These are phyloP conservation scores for Colletotrichum spaethianum DNA, from an alignment of 2,329 filamentous ascomycete species.

Conservation along the genomic window DNA sequence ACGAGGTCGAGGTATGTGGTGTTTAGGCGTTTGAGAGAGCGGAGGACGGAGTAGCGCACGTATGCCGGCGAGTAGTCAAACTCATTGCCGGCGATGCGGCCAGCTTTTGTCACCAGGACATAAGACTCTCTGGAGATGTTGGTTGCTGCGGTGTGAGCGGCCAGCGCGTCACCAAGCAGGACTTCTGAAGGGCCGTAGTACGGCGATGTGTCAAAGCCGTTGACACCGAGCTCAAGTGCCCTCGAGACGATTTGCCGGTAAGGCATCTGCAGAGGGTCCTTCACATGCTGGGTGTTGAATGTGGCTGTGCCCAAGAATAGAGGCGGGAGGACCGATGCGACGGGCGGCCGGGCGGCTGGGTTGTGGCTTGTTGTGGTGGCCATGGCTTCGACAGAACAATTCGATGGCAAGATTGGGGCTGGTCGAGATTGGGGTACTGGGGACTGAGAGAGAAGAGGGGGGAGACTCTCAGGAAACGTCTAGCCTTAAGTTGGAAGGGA, in stretches of 20 bases:
- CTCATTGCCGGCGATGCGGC: slow-evolving; percentile 34
- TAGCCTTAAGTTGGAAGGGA: neutral
- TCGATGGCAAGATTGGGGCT: neutral
- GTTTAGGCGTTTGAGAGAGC: slow-evolving; percentile 75
- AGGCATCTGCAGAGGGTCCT: slow-evolving; percentile 39
- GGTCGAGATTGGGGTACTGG: neutral
- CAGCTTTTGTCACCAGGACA: slow-evolving; percentile 49
- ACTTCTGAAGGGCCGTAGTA: slow-evolving; percentile 40
- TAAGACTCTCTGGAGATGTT: slow-evolving; percentile 23
- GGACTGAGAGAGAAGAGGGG: neutral
- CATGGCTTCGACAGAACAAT: slow-evolving; percentile 13
- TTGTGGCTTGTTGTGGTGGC: slow-evolving; percentile 23
- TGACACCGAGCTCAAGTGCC: slow-evolving; percentile 36
- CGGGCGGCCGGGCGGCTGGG: slow-evolving; percentile 23
- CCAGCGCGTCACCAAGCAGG: slow-evolving; percentile 45
- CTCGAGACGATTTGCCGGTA: slow-evolving; percentile 37
- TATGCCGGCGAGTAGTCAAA: slow-evolving; percentile 39
- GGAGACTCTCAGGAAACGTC: neutral
- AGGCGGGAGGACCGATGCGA: slow-evolving; percentile 74
- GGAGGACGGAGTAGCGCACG: slow-evolving; percentile 70
- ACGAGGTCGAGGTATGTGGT: slow-evolving; percentile 82
- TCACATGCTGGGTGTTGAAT: slow-evolving; percentile 88
- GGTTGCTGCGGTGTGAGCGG: slow-evolving; percentile 73
- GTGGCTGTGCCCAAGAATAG: slow-evolving; percentile 90
- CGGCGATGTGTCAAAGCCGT: slow-evolving; percentile 39